Evolutionary conservation across 257 asterid genomes (phyloP).

Genomic region (Salvia splendens): DNA sequence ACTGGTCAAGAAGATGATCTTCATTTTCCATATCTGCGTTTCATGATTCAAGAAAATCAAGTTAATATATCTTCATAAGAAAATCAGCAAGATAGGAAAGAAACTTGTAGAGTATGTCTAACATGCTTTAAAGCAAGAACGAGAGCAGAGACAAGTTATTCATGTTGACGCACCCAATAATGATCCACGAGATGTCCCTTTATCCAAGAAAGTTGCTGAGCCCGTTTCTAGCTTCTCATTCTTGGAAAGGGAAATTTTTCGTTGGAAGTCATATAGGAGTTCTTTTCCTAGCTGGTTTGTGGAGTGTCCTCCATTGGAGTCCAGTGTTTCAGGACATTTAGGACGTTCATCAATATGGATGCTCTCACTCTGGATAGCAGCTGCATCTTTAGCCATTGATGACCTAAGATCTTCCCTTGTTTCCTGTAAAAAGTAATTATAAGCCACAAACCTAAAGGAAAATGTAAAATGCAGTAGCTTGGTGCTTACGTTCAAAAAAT

Average conservation of each 20-base stretch:
- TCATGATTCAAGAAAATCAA: constrained; percentile 27
- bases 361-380: constrained; percentile 67
- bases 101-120: background rate
- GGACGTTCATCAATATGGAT: constrained; percentile 41
- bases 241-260: constrained; percentile 66
- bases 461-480: constrained; percentile 25
- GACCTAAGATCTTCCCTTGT: constrained; percentile 82
- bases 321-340: constrained; percentile 33
- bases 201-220: constrained; percentile 40
- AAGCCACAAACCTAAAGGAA: constrained; percentile 35
- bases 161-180: constrained; percentile 52
- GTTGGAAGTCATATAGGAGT: constrained; percentile 68
- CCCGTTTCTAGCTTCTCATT: constrained; percentile 52
- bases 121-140: too few relatives aligned
- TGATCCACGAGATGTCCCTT: constrained; percentile 44
- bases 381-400: constrained; percentile 92
- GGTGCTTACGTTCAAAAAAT: constrained; percentile 73
- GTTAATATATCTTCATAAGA: background rate
- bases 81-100: constrained; percentile 12
- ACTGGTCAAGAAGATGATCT: constrained; percentile 72
- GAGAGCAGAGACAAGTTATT: constrained; percentile 7
- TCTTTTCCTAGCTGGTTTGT: constrained; percentile 40
- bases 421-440: constrained; percentile 45
- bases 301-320: constrained; percentile 41
- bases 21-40: constrained; percentile 72